These are phyloP conservation scores for Leccinum ochraceum DNA, from an alignment of 768 basidiomycete genomes.

Conservation along the genomic window DNA sequence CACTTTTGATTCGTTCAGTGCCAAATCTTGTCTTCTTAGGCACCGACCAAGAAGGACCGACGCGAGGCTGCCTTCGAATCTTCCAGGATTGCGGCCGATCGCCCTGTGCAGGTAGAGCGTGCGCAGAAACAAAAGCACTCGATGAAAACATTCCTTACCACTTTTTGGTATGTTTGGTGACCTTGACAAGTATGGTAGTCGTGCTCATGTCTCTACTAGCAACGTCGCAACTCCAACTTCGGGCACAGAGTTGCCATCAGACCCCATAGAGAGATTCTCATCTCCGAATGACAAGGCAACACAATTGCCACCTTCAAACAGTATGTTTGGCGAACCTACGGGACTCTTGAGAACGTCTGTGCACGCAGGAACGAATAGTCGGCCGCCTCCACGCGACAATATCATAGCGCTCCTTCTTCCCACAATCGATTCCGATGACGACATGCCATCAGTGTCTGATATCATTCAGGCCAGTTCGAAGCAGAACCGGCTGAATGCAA, in stretches of 20 bases:
- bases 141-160: conserved; percentile 32
- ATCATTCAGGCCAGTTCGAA: conserved; percentile 25
- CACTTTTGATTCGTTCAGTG: neutral
- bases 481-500: conserved; percentile 35
- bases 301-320: neutral
- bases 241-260: conserved; percentile 32
- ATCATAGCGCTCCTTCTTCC: conserved; percentile 8
- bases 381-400: neutral
- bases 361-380: conserved; percentile 3
- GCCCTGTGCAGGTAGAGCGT: conserved; percentile 43
- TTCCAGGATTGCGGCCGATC: conserved; percentile 50
- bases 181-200: neutral
- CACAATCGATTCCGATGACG: conserved; percentile 27
- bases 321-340: conserved; percentile 29
- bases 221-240: conserved; percentile 9
- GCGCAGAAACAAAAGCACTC: conserved; percentile 37
- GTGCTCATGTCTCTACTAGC: conserved; percentile 17
- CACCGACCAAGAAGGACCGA: conserved; percentile 58
- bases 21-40: conserved; percentile 35
- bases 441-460: conserved; percentile 29
- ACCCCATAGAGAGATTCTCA: conserved; percentile 47
- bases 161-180: conserved; percentile 26
- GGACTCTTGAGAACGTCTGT: conserved; percentile 19
- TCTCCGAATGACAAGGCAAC: conserved; percentile 30
- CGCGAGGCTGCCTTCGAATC: conserved; percentile 49